Evolutionary conservation across 2,329 filamentous ascomycete genomes (phyloP).

Genomic region (Karstenula rhodostoma): DNA sequence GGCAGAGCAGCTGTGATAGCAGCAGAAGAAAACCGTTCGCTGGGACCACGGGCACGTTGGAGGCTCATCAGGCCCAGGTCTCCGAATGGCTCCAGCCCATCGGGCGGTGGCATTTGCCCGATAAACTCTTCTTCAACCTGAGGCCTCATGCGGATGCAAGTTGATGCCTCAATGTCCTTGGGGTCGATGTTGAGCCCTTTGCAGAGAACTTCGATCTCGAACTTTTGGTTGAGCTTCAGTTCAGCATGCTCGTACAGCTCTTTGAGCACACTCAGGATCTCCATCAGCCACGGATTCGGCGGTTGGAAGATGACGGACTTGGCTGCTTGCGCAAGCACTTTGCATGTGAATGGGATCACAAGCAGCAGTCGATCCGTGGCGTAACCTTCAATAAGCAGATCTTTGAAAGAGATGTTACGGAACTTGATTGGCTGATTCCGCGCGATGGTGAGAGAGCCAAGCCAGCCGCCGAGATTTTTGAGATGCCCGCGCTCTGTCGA

Average conservation of each 20-base stretch:
- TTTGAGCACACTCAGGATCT: slow-evolving; percentile 88
- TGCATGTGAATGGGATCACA: slow-evolving; percentile 97
- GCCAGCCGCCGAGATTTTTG: slow-evolving; percentile 93
- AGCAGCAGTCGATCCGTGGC: slow-evolving; percentile 91
- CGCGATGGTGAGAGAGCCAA: slow-evolving; percentile 90
- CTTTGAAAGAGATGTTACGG: slow-evolving; percentile 96
- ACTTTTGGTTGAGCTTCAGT: slow-evolving; percentile 95
- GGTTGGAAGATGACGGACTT: slow-evolving; percentile 89
- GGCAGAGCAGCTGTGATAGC: slow-evolving; percentile 82
- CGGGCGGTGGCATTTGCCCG: slow-evolving; percentile 62
- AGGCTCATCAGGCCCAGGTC: slow-evolving; percentile 69
- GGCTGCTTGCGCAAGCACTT: slow-evolving; percentile 85
- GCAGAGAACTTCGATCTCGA: slow-evolving; percentile 97
- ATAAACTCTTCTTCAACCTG: slow-evolving; percentile 68
- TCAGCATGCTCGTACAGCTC: slow-evolving; percentile 94
- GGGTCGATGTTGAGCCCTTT: slow-evolving; percentile 92
- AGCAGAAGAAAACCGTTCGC: slow-evolving; percentile 77
- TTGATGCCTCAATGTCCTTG: slow-evolving; percentile 87
- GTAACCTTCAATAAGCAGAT: slow-evolving; percentile 90
- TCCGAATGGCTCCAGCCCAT: slow-evolving; percentile 82
- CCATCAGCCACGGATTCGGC: slow-evolving; percentile 97
- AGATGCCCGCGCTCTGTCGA: slow-evolving; percentile 87
- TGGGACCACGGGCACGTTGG: slow-evolving; percentile 71
- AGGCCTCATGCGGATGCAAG: slow-evolving; percentile 80
- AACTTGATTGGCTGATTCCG: slow-evolving; percentile 95